Percentiles rank a stretch among this genome's conserved stretches.
Conservation (phyloP, 106 monocot species). For the Amphibolis antarctica region DNA sequence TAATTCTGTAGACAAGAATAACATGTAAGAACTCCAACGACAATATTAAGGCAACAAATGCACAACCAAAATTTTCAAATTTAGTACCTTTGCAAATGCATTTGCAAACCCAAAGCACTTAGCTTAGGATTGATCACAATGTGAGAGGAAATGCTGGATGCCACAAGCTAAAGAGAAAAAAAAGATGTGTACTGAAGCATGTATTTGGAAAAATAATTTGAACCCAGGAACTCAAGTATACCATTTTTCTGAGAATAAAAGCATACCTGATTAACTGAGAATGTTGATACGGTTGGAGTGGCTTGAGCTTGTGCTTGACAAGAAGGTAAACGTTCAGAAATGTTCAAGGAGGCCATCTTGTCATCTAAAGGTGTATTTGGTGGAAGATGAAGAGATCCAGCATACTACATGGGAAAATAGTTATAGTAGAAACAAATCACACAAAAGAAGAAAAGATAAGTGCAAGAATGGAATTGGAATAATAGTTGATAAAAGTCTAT, state of each 20-base stretch:
- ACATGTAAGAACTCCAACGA: not conserved
- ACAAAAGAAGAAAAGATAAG: not conserved
- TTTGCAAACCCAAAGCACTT: constrained; percentile 53
- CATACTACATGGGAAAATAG: constrained; percentile 32
- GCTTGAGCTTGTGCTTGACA: constrained; percentile 48
- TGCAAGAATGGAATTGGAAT: too few species aligned
- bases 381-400: constrained; percentile 45
- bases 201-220: not conserved
- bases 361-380: constrained; percentile 56
- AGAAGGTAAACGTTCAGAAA: constrained; percentile 64
- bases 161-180: constrained; percentile 40
- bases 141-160: constrained; percentile 48
- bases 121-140: constrained; percentile 81
- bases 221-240: constrained; percentile 3
- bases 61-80: not conserved
- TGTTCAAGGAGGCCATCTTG: constrained; percentile 42
- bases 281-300: constrained; percentile 48
- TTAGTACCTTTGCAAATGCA: constrained; percentile 62
- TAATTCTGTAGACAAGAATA: constrained; percentile 31
- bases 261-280: constrained; percentile 69
- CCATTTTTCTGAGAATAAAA: constrained; percentile 20
- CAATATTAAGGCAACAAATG: not conserved
- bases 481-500: too few species aligned
- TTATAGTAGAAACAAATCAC: not conserved
- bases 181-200: too few species aligned